Evolutionary conservation across 2,329 filamentous ascomycete genomes (phyloP).

Genomic region (Metarhizium guizhouense): DNA sequence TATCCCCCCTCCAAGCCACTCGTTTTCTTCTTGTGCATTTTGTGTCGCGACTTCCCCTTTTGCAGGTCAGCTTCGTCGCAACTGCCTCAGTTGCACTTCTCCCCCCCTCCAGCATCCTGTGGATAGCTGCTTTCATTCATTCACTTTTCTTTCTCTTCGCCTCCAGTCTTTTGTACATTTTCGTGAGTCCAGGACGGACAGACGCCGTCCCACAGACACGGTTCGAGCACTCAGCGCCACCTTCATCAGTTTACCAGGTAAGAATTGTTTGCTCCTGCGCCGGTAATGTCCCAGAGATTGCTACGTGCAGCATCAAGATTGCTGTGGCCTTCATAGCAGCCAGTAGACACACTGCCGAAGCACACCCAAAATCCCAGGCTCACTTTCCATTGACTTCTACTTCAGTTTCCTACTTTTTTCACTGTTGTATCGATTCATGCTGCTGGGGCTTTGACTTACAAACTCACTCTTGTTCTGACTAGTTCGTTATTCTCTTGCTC

Average conservation of each 20-base stretch:
- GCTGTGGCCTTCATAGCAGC: not conserved
- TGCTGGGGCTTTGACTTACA: not conserved
- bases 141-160: not conserved
- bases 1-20: not conserved
- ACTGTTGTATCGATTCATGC: too few relatives aligned
- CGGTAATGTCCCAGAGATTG: not conserved
- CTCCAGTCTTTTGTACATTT: not conserved
- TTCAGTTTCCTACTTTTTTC: not conserved
- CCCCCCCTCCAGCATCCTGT: conserved; percentile 4
- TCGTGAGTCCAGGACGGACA: conserved; percentile 1
- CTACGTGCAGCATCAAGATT: not conserved
- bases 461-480: not conserved
- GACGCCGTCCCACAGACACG: not conserved
- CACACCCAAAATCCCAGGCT: not conserved
- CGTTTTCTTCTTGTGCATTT: not conserved
- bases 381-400: not conserved
- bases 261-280: not conserved
- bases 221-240: not conserved
- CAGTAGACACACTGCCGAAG: not conserved
- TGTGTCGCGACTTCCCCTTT: conserved; percentile 8
- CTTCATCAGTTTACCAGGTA: not conserved
- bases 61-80: not conserved
- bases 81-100: conserved; percentile 4
- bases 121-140: not conserved
- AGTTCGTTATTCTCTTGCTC: not conserved